Percentiles rank a stretch among this genome's conserved stretches.
These are phyloP conservation scores for Larix sibirica DNA, from an alignment of 83 land plant species.

Conservation along the genomic window DNA sequence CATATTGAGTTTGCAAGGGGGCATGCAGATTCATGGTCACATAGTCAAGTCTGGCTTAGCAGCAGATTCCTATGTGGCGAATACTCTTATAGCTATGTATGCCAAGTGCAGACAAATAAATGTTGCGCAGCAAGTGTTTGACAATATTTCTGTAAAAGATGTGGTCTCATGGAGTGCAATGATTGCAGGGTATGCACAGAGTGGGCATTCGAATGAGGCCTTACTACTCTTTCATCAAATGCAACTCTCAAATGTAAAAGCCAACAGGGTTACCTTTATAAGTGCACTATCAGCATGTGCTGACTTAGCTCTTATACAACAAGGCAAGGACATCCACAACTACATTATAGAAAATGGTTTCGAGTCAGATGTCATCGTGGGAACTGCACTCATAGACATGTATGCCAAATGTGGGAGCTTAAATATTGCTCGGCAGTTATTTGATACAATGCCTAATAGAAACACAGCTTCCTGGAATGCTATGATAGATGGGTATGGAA, in stretches of 20 bases:
- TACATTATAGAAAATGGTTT: background rate
- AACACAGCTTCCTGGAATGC: background rate
- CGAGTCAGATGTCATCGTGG: background rate
- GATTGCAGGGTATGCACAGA: background rate
- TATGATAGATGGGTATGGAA: background rate
- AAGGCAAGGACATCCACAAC: background rate
- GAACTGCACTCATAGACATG: background rate
- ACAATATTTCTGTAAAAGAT: background rate
- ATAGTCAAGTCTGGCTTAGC: too few species aligned
- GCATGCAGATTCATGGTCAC: too few species aligned
- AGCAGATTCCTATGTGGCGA: too few species aligned
- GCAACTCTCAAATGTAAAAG: background rate
- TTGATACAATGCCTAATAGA: background rate
- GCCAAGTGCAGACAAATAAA: too few species aligned
- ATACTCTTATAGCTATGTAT: too few species aligned
- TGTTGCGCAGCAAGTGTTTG: too few species aligned
- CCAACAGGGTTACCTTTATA: background rate
- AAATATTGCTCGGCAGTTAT: background rate
- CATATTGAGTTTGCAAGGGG: too few species aligned
- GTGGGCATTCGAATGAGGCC: background rate
- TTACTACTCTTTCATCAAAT: background rate
- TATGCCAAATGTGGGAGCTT: background rate
- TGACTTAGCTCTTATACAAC: background rate
- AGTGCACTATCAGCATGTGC: background rate
- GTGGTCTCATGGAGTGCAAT: background rate